A percentile compares a stretch with the other conserved stretches of the same genome.
Conservation (phyloP, 2,329 filamentous ascomycete species). For the Stenocarpella maydis region DNA sequence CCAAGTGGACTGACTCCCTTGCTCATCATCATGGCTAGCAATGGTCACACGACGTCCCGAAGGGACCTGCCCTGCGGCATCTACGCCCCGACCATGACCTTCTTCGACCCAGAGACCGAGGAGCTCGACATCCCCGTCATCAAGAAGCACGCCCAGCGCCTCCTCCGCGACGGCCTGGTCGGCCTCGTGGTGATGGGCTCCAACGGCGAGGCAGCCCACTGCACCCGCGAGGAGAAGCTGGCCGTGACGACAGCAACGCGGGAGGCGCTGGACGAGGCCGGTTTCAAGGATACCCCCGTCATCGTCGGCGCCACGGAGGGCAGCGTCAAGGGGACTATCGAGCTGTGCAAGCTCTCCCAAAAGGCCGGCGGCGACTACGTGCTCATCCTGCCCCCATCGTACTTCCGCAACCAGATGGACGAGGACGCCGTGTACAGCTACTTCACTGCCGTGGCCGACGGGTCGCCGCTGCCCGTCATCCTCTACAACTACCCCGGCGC, state of each 20-base stretch:
- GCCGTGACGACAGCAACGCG: slow-evolving; percentile 80
- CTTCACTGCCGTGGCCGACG: slow-evolving; percentile 78
- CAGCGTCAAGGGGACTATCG: slow-evolving; percentile 81
- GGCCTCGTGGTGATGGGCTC: slow-evolving; percentile 89
- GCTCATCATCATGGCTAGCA: slow-evolving; percentile 47
- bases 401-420: slow-evolving; percentile 81
- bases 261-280: slow-evolving; percentile 82
- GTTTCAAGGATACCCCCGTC: slow-evolving; percentile 78
- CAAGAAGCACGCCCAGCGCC: slow-evolving; percentile 80
- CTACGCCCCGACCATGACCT: slow-evolving; percentile 90
- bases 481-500: slow-evolving; percentile 93
- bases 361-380: slow-evolving; percentile 81
- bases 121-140: slow-evolving; percentile 83
- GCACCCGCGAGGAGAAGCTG: slow-evolving; percentile 78
- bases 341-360: slow-evolving; percentile 72
- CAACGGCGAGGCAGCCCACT: slow-evolving; percentile 89
- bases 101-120: slow-evolving; percentile 85
- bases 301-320: slow-evolving; percentile 85
- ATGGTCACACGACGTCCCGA: slow-evolving; percentile 49
- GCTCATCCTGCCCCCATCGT: slow-evolving; percentile 81
- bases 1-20: not conserved
- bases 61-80: slow-evolving; percentile 79
- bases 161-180: slow-evolving; percentile 79
- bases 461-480: slow-evolving; percentile 78
- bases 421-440: slow-evolving; percentile 77